Evolutionary conservation across 495 filamentous ascomycete species (phyloP), one percentile per base, ranked within the genome.

Genomic region (Rhypophila decipiens): DNA sequence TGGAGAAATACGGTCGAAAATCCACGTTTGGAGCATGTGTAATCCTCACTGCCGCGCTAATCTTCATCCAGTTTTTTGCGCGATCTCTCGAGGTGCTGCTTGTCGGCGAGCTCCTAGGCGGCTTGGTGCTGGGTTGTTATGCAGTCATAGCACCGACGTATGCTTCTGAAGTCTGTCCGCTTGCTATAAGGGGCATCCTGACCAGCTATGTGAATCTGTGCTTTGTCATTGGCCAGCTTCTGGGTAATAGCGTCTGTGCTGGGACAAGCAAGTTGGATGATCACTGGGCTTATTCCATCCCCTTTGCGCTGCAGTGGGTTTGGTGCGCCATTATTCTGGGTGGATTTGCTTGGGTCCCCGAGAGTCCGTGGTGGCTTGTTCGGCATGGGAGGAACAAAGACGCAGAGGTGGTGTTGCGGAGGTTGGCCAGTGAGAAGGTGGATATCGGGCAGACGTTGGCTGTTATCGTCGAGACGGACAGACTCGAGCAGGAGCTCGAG

Each of bases 151-250:
- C 77, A 2, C 75, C 77, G 0, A 77, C 80, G 12, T 85, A 85
- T 52, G 76, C 79, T 3, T 80, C 77, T 4, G 82, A 85, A 58
- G 75, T 83, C 19, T 77, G 71, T 44, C 80, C 81, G 1, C 68
- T 78, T 47, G 71, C 71, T 13, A 69, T 84, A 18, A 73, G 81
- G 4, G 71, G 73, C 2, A 74, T 71, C 46, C 61, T 82, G 5
- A 82, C 80, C 12, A 70, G 68, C 34, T 82, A 76, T 49, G 78
- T 82, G 36, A 84, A 83, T 52, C 64, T 85, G 37, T 85, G 80
- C 66, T 87, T 80, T 71, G 79, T 80, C 33, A 83, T 84, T 5
- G 83, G 81, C 2, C 79, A 83, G 43, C 66, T 84, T 4, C 66
- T 85, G 11, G 73, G 70, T 0, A 73, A 76, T 10, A 74, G 73